Base-by-base conservation (phyloP, 352 stramenopile species). In the Elongisporangium senticosum region DNA sequence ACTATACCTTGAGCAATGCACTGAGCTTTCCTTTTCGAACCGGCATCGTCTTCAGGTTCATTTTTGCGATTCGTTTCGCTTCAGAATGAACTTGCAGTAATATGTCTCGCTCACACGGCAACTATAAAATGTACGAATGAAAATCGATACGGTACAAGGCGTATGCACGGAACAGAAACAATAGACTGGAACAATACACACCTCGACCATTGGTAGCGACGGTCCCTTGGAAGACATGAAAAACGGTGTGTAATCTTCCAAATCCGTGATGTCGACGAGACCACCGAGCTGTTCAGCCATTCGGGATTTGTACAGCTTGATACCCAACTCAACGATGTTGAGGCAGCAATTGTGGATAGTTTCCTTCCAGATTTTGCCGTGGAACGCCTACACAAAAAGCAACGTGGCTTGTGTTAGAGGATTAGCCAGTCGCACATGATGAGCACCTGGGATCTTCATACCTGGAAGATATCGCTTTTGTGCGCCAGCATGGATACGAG, bases 331-430 rank as follows among this genome's bases (percentile, higher is more conserved):
- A 21, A 93, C 79, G 53, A 91, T 77, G 57, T 87, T 90, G 20
- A 90, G 69, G 49, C 83, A 93, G 59, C 83, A 93, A 37, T 90
- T 89, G 60, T 89, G 74, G 55, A 93, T 87, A 23, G 75, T 82
- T 10, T 90, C 79, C 56, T 88, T 86, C 81, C 83, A 93, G 47
- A 91, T 74, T 21, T 69, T 68, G 0, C 81, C 77, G 2, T 66
- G 69, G 39, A 93, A 93, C 17, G 71, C 81, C 83, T 92, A 47
- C 53, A 5, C 4, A 53, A 20, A 24, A 23, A 33, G 26, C 17
- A 51, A 54, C 3, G 20, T 40, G 49, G 1, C 48, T 3, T 24
- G 7, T 14, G 33, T 15, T 43, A 17, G 13, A 43, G 33, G 13
- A 43, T 43, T 43, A 11, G 4, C 26, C 26, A 11, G 6, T 2